Evolutionary conservation across 495 filamentous ascomycete species (phyloP).

Genomic region (Penicillium pulvis): DNA sequence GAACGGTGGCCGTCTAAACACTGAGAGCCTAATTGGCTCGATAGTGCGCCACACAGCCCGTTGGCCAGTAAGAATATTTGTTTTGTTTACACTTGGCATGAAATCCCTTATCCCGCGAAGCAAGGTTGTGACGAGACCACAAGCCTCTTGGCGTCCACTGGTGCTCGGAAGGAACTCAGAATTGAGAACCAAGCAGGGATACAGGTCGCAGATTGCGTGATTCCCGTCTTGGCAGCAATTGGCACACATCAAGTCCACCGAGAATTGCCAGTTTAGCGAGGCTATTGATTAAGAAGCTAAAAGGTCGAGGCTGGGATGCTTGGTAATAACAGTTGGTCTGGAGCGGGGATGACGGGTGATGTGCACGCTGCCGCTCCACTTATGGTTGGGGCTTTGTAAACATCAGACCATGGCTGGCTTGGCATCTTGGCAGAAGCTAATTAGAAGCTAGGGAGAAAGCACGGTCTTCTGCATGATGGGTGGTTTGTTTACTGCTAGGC

Average conservation of each 20-base stretch:
- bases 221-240: background rate
- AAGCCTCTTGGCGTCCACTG: background rate
- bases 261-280: background rate
- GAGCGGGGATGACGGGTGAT: constrained; percentile 14
- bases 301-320: constrained; percentile 26
- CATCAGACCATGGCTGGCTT: constrained; percentile 7
- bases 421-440: constrained; percentile 6
- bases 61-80: background rate
- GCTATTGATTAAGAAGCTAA: constrained; percentile 11
- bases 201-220: no score
- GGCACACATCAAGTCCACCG: background rate
- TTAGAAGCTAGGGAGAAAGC: background rate
- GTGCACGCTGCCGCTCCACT: constrained; percentile 11
- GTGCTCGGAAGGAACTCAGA: background rate
- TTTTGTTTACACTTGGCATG: background rate
- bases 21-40: background rate
- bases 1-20: background rate
- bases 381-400: constrained; percentile 7
- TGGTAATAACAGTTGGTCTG: constrained; percentile 27
- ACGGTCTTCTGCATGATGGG: background rate
- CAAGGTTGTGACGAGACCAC: background rate
- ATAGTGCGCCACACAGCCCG: background rate
- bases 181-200: background rate
- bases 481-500: background rate
- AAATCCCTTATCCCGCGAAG: background rate